phyloP scores from a whole-genome alignment of 2,329 filamentous ascomycete genomes.

The Aspergillus intermedius region DNA sequence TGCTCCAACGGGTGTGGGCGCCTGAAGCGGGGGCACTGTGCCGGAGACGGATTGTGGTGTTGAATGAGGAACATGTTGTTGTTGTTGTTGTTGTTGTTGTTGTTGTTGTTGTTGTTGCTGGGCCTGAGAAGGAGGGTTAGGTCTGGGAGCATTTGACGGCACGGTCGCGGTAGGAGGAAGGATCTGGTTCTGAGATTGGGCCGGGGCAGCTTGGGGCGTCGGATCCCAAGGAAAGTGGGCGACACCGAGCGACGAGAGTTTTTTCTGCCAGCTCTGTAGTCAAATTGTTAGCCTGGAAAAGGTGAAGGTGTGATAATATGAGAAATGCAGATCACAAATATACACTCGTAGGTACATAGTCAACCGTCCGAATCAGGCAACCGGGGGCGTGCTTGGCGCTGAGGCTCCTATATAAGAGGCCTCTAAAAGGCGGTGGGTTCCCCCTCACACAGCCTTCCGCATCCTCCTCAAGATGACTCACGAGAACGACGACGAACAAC shows the following conservation, averaged over 20 bases:
- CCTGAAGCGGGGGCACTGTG: conserved; percentile 19
- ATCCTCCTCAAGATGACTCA: conserved; percentile 13
- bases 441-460: conserved; percentile 32
- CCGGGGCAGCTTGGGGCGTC: conserved; percentile 48
- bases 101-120: conserved; percentile 33
- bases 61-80: conserved; percentile 32
- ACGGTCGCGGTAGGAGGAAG: conserved; percentile 35
- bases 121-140: conserved; percentile 22
- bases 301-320: neutral
- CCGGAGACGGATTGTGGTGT: conserved; percentile 27
- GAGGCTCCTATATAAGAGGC: conserved; percentile 22
- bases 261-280: conserved; percentile 82
- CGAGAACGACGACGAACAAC: too few relatives aligned
- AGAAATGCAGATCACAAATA: too few relatives aligned
- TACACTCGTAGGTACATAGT: too few relatives aligned
- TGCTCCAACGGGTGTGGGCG: conserved; percentile 13
- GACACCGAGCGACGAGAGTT: conserved; percentile 75
- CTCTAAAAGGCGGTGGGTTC: conserved; percentile 32
- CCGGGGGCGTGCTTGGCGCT: conserved; percentile 14
- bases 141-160: conserved; percentile 39
- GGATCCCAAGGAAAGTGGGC: conserved; percentile 96
- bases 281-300: neutral
- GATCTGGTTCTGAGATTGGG: conserved; percentile 34
- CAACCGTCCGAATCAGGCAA: too few relatives aligned
- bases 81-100: conserved; percentile 34